These are phyloP conservation scores for Rubia peregrina DNA, from an alignment of 305 asterid species.

Conservation along the genomic window DNA sequence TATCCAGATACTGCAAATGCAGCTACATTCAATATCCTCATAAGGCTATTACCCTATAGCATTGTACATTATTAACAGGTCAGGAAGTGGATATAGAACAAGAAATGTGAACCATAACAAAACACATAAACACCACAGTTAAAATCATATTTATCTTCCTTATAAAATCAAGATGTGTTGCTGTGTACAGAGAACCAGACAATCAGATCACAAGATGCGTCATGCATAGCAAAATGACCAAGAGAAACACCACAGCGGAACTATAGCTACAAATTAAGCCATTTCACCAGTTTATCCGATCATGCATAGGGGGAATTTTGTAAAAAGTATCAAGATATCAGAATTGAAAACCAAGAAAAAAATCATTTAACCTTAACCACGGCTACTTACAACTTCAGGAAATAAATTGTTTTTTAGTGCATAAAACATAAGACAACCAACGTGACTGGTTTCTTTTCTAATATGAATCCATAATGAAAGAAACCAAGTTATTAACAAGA, in stretches of 20 bases:
- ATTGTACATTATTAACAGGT: conserved; percentile 5
- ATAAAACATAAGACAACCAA: background rate
- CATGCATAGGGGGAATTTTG: background rate
- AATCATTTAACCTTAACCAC: background rate
- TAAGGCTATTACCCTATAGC: conserved; percentile 80
- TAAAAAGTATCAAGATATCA: background rate
- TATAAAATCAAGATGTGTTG: background rate
- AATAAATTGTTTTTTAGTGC: background rate
- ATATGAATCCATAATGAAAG: too few relatives aligned
- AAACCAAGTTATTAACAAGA: background rate
- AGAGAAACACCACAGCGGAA: background rate
- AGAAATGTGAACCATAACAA: background rate
- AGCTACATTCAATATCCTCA: conserved; percentile 93
- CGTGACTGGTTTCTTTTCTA: background rate
- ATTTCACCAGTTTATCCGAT: background rate
- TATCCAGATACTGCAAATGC: conserved; percentile 99
- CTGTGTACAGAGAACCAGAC: background rate
- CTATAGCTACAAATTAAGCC: background rate
- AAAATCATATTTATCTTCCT: background rate
- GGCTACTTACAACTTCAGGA: background rate
- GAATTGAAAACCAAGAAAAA: background rate
- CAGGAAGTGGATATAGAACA: background rate
- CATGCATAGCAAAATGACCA: background rate
- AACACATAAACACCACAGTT: background rate
- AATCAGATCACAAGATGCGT: background rate